A percentile compares a stretch with the other conserved stretches of the same genome.
These are phyloP conservation scores for Eimeria praecox DNA, from an alignment of 169 alveolate species.

Conservation along the genomic window DNA sequence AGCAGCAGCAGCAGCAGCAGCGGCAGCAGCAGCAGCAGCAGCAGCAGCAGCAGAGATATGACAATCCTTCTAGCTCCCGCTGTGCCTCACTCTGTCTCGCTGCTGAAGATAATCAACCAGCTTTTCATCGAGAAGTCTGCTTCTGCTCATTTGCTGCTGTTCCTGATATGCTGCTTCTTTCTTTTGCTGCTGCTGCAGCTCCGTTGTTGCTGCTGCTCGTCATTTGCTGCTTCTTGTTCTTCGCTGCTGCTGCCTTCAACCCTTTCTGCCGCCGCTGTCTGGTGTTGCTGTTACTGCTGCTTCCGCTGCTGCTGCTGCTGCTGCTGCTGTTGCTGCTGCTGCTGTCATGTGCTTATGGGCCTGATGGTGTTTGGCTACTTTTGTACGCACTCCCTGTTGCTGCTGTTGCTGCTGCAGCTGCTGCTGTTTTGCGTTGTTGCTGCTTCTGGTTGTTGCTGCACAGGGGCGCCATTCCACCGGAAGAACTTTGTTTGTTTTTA, in stretches of 20 bases:
- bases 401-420: constrained; percentile 27
- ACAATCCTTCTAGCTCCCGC: constrained; percentile 17
- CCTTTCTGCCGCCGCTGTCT: not conserved
- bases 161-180: not conserved
- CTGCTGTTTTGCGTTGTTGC: constrained; percentile 15
- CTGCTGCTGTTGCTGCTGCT: no score
- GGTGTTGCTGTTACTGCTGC: constrained; percentile 7
- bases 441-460: constrained; percentile 31
- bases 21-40: constrained; percentile 37
- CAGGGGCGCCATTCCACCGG: constrained; percentile 43
- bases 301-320: constrained; percentile 7
- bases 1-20: constrained; percentile 36
- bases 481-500: constrained; percentile 27
- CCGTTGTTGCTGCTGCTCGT: not conserved
- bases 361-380: no score
- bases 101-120: not conserved
- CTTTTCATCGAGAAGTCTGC: not conserved
- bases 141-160: constrained; percentile 10
- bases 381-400: not conserved
- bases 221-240: not conserved
- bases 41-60: constrained; percentile 41
- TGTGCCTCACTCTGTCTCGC: constrained; percentile 9
- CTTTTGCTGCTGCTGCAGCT: not conserved
- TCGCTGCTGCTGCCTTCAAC: not conserved
- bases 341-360: no score